Base-by-base conservation (phyloP, 306 rosid species). In the Alnus rubra region DNA sequence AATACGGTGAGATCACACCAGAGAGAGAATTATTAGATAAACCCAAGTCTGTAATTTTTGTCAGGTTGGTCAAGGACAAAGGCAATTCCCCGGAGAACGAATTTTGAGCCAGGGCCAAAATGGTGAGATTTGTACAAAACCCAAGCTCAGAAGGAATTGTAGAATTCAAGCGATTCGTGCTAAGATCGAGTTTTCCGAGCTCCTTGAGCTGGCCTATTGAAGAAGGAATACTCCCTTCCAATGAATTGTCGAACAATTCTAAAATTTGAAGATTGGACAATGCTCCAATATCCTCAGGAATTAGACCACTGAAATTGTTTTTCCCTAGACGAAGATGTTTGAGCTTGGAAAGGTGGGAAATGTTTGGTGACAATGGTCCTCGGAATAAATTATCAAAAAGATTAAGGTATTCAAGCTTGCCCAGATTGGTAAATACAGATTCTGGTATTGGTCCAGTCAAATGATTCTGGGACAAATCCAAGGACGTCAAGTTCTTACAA, bases 91-190 rank as follows among this genome's bases (percentile, higher is more conserved):
- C 94, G 15, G 58, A 69, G 15, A 88, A 78, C 62, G 53, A 45
- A 82, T 92, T 92, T 15, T 0, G 1, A n/a, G 88, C 91, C 52
- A 90, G 70, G 18, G 85, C 74, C 79, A 87, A 58, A 62, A 23
- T 77, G 45, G 88, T 80, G 52, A 90, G 88, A 31, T 86, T 88
- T 42, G 74, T 88, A 76, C 91, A 93, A 28, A 58, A 73, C 52
- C 92, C 89, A 67, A 89, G 90, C 79, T 89, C 94, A 53, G 73
- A 80, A 74, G 97, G 91, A 42, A 91, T 73, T 23, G 85, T 53
- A 74, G 90, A 88, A 77, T 85, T 90, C 48, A 92, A 85, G 1
- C 39, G 18, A 42, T 90, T 89, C 0, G 0, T 0, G 0, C 63
- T 0, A 1, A 93, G 88, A 76, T 88, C 89, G 42, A 90, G 91